Base-by-base conservation (phyloP, 202 grass and related monocot genomes). In the Setaria italica region DNA sequence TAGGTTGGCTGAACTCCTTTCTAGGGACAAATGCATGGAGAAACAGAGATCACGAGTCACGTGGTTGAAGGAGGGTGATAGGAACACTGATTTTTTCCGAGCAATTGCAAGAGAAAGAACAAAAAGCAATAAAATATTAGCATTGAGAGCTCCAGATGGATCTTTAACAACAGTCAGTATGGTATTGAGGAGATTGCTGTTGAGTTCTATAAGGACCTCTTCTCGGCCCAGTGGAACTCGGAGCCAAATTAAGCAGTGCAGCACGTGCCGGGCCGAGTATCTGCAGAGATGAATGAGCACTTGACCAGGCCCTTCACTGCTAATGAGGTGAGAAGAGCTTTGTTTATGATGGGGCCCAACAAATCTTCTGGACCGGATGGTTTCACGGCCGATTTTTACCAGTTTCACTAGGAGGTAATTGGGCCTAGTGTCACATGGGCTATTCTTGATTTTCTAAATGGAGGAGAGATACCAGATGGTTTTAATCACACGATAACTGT, bases 111-210 rank as follows among this genome's bases (percentile, higher is more conserved):
- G 57, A 2, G 57, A 60, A 11, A 25, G 57, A 10, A 6, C 57
- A 25, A 25, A 25, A 25, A 25, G 2, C n/a, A 29, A 55, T 0
- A 4, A 9, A 55, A 55, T 19, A 6, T 25, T 25, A 25, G 25
- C 25, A 25, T 25, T 25, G 25, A 25, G 25, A 25, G 25, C 25
- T 25, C 25, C 25, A 0, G 16, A 54, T 54, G 16, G 15, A 5
- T 17, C 14, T 0, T 0, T 54, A 11, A 11, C 4, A 11, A 54
- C 51, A 5, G 15, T 1, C 54, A 20, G 16, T 5, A 5, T 1
- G 55, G n/a, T 5, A 6, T 0, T 0, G 13, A 3, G 13, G 11
- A 0, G 0, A 16, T 56, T 1, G 54, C 5, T 0, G 19, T 0
- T 0, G 2, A 6, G 1, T 56, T 56, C 54, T 56, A 56, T 1